These are phyloP conservation scores for Salix dunnii DNA, from an alignment of 345 rosid species.

Conservation along the genomic window DNA sequence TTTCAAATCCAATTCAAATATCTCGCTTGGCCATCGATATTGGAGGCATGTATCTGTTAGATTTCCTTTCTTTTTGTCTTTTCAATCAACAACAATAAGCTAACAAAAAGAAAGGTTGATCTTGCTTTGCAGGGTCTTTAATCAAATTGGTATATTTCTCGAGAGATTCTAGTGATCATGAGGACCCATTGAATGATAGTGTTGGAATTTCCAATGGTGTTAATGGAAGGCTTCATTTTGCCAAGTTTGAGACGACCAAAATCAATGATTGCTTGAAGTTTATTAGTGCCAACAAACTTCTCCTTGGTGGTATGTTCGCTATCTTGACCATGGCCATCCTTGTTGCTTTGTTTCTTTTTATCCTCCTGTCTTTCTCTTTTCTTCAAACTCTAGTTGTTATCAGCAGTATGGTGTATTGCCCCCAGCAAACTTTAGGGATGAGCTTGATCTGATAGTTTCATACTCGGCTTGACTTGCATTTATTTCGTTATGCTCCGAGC, in stretches of 20 bases:
- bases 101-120: neutral
- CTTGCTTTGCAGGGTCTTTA: constrained; percentile 60
- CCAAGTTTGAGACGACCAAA: constrained; percentile 81
- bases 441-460: constrained; percentile 2
- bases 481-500: neutral
- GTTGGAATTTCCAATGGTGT: constrained; percentile 24
- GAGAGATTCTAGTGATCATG: constrained; percentile 22
- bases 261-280: constrained; percentile 79
- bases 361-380: neutral
- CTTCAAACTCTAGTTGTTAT: neutral
- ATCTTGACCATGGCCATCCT: neutral
- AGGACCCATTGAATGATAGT: constrained; percentile 29
- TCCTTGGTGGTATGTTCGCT: constrained; percentile 43
- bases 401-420: neutral
- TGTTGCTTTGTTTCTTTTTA: neutral
- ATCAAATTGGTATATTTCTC: constrained; percentile 82
- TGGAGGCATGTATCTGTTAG: constrained; percentile 49
- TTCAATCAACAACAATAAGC: constrained; percentile 1
- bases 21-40: constrained; percentile 85
- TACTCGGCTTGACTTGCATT: neutral
- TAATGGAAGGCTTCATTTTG: constrained; percentile 71
- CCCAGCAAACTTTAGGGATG: neutral
- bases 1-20: constrained; percentile 27
- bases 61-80: neutral
- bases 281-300: constrained; percentile 56